Base-by-base conservation (phyloP, 257 asterid species). In the Plantago ovata region DNA sequence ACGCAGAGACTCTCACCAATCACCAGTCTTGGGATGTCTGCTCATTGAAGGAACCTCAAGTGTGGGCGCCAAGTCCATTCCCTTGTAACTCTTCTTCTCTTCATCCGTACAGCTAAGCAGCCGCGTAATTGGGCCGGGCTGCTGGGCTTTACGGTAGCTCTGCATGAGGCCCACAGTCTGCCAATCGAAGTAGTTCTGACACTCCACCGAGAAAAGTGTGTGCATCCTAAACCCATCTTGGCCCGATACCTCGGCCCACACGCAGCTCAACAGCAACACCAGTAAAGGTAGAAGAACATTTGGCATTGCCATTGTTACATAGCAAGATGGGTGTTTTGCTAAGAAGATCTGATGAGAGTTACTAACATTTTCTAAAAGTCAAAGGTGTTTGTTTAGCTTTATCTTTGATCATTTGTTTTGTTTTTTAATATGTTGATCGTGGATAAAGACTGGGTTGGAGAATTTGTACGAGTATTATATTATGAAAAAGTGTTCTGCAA, bases 111-210 rank as follows among this genome's bases (percentile, higher is more conserved):
- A 93, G 63, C 98, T 93, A 51, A 93, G 93, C 43, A 93, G 78
- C 13, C 98, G 69, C 39, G 98, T 93, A 28, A 93, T 75, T 20
- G 89, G 95, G 66, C 98, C 98, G 75, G 97, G 97, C 75, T 88
- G 97, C 28, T 67, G 70, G 68, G 97, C 81, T 41, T 93, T 93
- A n/a, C 68, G 75, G 68, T 64, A 84, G 79, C 98, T 88, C 48
- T 82, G 94, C 95, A 93, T 76, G 71, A 93, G 83, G 1, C 98
- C 98, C 59, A 93, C 97, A 13, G 98, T 88, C 53, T 93, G 94
- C 98, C 98, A 93, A 81, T 93, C 97, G 77, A 93, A 93, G 81
- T 93, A 93, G 70, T 89, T 75, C 74, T 86, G 94, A 58, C 98
- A 92, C 75, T 92, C 97, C 56, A 86, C 98, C 33, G 97, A 93